Percentiles rank a stretch among this genome's conserved stretches.
Conservation (phyloP, 2,329 filamentous ascomycete species). For the Colletotrichum tropicale region DNA sequence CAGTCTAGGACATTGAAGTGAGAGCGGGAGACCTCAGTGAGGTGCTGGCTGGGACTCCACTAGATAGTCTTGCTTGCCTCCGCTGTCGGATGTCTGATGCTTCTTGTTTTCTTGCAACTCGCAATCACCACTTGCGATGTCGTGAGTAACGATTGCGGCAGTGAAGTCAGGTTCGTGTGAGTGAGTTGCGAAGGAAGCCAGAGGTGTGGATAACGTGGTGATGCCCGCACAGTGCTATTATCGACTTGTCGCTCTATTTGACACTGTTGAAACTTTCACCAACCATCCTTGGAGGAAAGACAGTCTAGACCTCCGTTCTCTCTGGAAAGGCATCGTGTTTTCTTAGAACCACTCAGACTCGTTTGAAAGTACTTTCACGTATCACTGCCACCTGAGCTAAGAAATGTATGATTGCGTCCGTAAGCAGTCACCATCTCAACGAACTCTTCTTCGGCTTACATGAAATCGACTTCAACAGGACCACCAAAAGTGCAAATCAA, state of each 20-base stretch:
- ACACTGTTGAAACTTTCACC: background rate
- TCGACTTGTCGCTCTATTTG: background rate
- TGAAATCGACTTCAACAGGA: background rate
- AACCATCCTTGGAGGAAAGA: background rate
- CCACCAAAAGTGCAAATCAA: background rate
- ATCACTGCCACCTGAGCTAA: no score
- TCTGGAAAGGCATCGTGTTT: background rate
- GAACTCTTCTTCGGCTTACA: background rate
- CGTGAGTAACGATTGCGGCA: background rate
- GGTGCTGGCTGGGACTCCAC: background rate
- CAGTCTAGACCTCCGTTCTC: background rate
- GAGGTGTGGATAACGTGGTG: background rate
- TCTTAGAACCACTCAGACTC: background rate
- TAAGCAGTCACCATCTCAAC: background rate
- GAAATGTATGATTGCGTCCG: background rate
- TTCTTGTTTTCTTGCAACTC: background rate
- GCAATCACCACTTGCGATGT: background rate
- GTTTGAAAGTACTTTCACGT: no score
- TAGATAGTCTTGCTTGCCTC: background rate
- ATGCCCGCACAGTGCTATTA: background rate
- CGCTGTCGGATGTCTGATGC: background rate
- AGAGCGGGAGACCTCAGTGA: background rate
- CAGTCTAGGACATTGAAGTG: background rate
- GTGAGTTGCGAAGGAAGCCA: background rate
- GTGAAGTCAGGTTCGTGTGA: background rate